These are phyloP conservation scores for Thelonectria olida DNA, from an alignment of 2,329 filamentous ascomycete species.

Conservation along the genomic window DNA sequence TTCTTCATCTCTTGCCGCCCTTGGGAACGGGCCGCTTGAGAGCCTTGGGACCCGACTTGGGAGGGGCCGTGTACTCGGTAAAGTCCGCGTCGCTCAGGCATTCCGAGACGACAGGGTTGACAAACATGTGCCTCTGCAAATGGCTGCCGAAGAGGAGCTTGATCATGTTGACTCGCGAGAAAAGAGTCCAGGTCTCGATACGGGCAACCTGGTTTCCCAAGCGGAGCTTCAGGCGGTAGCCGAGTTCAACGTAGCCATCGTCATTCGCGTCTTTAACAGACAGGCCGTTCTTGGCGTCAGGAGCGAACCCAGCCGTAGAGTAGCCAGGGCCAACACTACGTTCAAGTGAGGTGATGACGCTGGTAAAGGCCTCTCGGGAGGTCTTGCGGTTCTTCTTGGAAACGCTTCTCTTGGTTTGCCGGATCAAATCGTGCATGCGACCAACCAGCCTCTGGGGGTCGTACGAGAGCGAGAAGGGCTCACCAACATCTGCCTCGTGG, in stretches of 20 bases:
- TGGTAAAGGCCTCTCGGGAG: slow-evolving; percentile 58
- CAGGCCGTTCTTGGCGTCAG: slow-evolving; percentile 53
- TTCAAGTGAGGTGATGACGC: slow-evolving; percentile 64
- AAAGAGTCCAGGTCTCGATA: slow-evolving; percentile 63
- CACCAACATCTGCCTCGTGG: slow-evolving; percentile 59
- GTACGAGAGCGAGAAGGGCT: slow-evolving; percentile 59
- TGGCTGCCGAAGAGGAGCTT: slow-evolving; percentile 59
- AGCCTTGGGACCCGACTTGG: background rate
- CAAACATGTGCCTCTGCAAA: slow-evolving; percentile 48
- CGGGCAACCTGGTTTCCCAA: slow-evolving; percentile 55
- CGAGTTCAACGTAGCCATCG: slow-evolving; percentile 58
- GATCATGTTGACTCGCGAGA: slow-evolving; percentile 58
- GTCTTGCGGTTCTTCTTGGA: slow-evolving; percentile 60
- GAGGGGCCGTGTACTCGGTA: slow-evolving; percentile 12
- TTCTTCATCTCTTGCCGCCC: slow-evolving; percentile 12
- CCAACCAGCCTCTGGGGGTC: slow-evolving; percentile 59
- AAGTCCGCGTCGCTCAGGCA: slow-evolving; percentile 51
- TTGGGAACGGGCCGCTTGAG: background rate
- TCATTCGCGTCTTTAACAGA: slow-evolving; percentile 52
- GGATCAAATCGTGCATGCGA: slow-evolving; percentile 58
- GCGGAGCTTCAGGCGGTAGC: slow-evolving; percentile 62
- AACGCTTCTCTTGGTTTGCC: slow-evolving; percentile 57
- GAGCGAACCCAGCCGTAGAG: slow-evolving; percentile 56
- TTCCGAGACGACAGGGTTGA: slow-evolving; percentile 50
- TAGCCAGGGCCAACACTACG: slow-evolving; percentile 64